Evolutionary conservation across 106 monocot genomes (phyloP).

Genomic region (Dendrobium officinale): DNA sequence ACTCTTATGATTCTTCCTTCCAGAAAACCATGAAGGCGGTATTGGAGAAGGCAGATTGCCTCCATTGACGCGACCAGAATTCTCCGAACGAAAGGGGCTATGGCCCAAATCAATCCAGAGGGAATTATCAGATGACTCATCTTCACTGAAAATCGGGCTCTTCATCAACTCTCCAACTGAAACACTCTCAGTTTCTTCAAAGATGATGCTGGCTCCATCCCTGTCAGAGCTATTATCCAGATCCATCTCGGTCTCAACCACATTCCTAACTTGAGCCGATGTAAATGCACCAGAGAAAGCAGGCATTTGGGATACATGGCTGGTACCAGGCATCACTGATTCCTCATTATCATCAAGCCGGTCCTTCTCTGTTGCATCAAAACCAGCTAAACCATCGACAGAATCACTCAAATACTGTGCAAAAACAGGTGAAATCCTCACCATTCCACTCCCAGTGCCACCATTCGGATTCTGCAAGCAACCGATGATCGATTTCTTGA

Average conservation of each 20-base stretch:
- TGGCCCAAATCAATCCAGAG: constrained; percentile 97
- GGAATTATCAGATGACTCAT: constrained; percentile 80
- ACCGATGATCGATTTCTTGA: constrained; percentile 82
- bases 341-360: constrained; percentile 35
- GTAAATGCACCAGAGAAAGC: constrained; percentile 93
- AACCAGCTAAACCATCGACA: constrained; percentile 52
- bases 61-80: constrained; percentile 35
- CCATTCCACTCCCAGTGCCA: constrained; percentile 81
- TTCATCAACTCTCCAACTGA: constrained; percentile 89
- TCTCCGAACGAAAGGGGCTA: constrained; percentile 68
- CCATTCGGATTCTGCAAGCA: constrained; percentile 73
- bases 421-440: constrained; percentile 76
- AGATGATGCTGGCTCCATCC: constrained; percentile 82
- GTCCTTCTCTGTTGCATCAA: constrained; percentile 52
- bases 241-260: constrained; percentile 76
- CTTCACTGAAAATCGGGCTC: constrained; percentile 90
- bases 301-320: constrained; percentile 55
- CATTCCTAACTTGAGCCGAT: constrained; percentile 76
- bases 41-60: constrained; percentile 72
- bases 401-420: constrained; percentile 94
- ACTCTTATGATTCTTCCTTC: constrained; percentile 55
- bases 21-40: constrained; percentile 64
- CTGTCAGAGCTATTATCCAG: constrained; percentile 81
- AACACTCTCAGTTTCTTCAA: constrained; percentile 76
- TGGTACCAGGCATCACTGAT: constrained; percentile 16